Evolutionary conservation across 78 protist species (phyloP).

Genomic region (Protostelium mycophagum): DNA sequence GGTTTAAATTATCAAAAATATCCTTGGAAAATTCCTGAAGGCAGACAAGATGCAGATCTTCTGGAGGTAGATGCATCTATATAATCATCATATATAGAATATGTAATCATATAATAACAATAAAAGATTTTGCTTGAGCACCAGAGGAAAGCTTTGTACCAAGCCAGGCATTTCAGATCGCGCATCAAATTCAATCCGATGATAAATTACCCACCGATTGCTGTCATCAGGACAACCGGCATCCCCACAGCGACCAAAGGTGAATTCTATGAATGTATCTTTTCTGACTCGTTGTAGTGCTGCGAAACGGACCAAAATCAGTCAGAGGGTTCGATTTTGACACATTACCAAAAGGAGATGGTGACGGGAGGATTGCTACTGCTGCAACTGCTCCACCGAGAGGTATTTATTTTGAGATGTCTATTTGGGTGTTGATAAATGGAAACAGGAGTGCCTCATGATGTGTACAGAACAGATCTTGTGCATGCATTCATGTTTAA

Average conservation of each 20-base stretch:
- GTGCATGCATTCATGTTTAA: background rate
- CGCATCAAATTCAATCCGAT: background rate
- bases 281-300: background rate
- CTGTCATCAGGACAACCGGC: background rate
- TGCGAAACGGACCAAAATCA: background rate
- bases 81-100: too few species aligned
- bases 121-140: background rate
- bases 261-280: background rate
- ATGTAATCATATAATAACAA: too few species aligned
- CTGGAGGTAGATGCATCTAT: too few species aligned
- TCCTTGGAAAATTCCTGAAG: background rate
- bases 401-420: background rate
- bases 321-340: background rate
- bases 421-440: background rate
- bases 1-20: background rate
- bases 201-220: background rate
- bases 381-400: background rate
- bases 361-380: background rate
- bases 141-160: background rate
- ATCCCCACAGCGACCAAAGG: background rate
- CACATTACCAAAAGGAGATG: background rate
- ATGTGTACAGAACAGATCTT: background rate
- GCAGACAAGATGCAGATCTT: background rate
- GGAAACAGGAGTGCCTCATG: background rate
- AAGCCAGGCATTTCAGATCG: background rate